Evolutionary conservation across 495 filamentous ascomycete genomes (phyloP), one percentile per base, ranked within the genome.

Genomic region (Trichocladium uniseriatum): DNA sequence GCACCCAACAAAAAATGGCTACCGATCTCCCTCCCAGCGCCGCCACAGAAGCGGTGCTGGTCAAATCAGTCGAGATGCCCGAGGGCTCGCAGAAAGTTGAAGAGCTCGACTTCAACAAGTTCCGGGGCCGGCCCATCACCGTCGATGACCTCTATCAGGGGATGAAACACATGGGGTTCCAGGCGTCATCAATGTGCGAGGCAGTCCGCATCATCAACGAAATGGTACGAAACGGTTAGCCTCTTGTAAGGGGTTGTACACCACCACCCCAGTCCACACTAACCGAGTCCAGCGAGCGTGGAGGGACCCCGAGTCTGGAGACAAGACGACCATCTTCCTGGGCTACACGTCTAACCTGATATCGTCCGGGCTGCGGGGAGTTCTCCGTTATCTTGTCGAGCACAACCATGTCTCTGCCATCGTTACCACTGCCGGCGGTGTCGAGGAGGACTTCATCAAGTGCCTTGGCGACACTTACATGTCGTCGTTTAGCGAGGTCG

Each of bases 381-480:
- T 88, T 20, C 69, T 99, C 55, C 86, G 94, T 19, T 97, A 87
- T 66, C 78, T 97, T 1, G 91, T 94, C 11, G 78, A 95, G 64
- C 87, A 97, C 67, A 78, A 80, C 29, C 90, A 97, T 62, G 81
- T 97, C 49, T 89, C 86, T 1, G 86, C 83, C 48, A 85, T 97
- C 53, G 94, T 99, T 48, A 94, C 91, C 14, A 94, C 92, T 2
- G 92, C 94, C 0, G 92, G 92, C n/a, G 94, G 90, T 5, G 78
- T 99, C 28, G 92, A 99, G 66, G 92, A 99, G 65, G 92, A 97
- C 62, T 75, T 99, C 38, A 97, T 97, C 73, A 99, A 99, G 69
- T 97, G 94, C 56, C 80, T 97, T 1, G 92, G 81, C 5, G 83
- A 86, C 16, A 99, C 94, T 9, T 97, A 97, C 62, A 79, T 96